Percentiles rank a stretch among this genome's conserved stretches.
These are phyloP conservation scores for Globisporangium iwayamae DNA, from an alignment of 352 stramenopile species.

Conservation along the genomic window DNA sequence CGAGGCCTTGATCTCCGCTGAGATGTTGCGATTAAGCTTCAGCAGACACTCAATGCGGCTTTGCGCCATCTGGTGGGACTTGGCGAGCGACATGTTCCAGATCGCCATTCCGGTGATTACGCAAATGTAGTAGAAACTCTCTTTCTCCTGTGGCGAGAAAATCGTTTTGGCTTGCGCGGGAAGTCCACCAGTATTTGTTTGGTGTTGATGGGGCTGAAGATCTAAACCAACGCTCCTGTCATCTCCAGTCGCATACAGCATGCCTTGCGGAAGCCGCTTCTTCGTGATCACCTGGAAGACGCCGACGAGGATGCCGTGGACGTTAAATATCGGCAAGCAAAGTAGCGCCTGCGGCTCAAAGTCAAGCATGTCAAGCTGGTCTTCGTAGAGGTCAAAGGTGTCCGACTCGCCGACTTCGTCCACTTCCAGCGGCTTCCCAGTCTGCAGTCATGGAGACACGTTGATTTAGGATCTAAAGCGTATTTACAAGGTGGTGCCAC, in stretches of 20 bases:
- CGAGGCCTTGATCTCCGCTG: conserved; percentile 28
- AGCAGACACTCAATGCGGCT: conserved; percentile 36
- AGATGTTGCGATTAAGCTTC: conserved; percentile 38
- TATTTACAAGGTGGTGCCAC: too few species aligned
- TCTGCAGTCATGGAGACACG: conserved; percentile 23
- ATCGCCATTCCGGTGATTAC: conserved; percentile 38
- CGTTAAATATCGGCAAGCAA: conserved; percentile 58
- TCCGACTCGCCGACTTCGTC: conserved; percentile 49
- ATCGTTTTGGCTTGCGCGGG: conserved; percentile 20
- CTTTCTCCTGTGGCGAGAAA: conserved; percentile 30
- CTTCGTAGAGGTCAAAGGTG: conserved; percentile 58
- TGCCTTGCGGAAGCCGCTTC: conserved; percentile 22
- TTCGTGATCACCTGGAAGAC: conserved; percentile 61
- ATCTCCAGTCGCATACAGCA: background rate
- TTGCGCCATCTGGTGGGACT: conserved; percentile 28
- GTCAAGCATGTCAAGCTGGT: conserved; percentile 61
- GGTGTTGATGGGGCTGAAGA: background rate
- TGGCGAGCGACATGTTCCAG: conserved; percentile 35
- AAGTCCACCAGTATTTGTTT: background rate
- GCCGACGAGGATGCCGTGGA: conserved; percentile 53
- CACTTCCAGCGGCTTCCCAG: conserved; percentile 48
- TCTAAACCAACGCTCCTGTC: background rate
- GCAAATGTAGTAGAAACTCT: conserved; percentile 37
- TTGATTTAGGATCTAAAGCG: too few species aligned
- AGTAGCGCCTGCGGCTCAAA: conserved; percentile 58